Evolutionary conservation across 2,329 filamentous ascomycete species (phyloP), one percentile per base, ranked within the genome.

Genomic region (Stachybotrys chlorohalonatus): DNA sequence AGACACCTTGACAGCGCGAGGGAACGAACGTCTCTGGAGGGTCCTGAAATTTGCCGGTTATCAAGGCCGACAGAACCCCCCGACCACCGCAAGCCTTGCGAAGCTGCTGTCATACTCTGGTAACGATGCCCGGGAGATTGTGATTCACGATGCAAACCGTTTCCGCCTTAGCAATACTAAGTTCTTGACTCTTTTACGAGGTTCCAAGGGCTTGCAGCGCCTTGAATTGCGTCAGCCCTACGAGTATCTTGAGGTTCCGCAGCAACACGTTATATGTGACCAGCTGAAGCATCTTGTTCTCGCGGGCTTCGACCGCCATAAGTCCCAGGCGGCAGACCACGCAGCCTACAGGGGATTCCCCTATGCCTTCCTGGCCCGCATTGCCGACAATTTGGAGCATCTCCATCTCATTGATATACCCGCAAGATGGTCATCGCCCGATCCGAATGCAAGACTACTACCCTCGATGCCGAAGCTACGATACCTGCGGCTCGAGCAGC

Each of bases 91-190:
- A 2, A 58, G 58, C 17, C 52, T 72, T 6, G 63, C 53, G 52
- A 68, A 65, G 47, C 58, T 72, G 3, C 57, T 69, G 11, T 62
- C 61, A 6, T 64, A 66, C 47, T 70, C 69, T 8, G 60, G 67
- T 7, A 64, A 66, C 6, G 64, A 70, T 42, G 58, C 64, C 1
- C 63, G 66, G 7, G 58, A 63, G 6, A 61, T 71, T 2, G 54
- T 64, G 16, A 64, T 71, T 16, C 58, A 60, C 5, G 56, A 61
- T 24, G 56, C 61, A 17, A 52, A 55, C 17, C 59, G 60, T 0
- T 70, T 70, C 42, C 57, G 62, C 51, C 64, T 71, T 8, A 65
- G 55, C 7, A 64, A 68, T 30, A 55, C 57, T 15, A 70, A 69
- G 53, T 54, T 71, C 1, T 57, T 61, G 6, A 54, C 53, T 6